Conservation (phyloP, 768 basidiomycete species). For the Mrakia hoshinonis region DNA sequence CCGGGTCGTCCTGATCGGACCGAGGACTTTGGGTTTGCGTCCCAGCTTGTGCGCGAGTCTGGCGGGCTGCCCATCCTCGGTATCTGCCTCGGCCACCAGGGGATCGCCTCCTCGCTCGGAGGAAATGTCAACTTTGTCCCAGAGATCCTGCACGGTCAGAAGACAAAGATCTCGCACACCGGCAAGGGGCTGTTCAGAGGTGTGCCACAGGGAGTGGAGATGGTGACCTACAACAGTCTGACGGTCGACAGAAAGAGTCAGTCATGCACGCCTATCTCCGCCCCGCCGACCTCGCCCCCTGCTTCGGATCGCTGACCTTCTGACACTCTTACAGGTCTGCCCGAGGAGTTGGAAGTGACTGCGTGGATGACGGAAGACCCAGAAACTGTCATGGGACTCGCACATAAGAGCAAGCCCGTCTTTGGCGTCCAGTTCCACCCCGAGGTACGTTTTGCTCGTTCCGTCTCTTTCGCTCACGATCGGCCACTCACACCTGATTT, state of each 20-base stretch:
- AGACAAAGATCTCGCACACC: constrained; percentile 56
- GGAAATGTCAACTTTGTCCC: constrained; percentile 12
- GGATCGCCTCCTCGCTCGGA: constrained; percentile 28
- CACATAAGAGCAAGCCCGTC: constrained; percentile 58
- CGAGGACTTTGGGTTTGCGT: constrained; percentile 24
- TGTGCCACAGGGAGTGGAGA: constrained; percentile 29
- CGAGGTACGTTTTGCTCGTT: constrained; percentile 45
- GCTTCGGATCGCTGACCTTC: neutral
- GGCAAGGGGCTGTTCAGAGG: constrained; percentile 56
- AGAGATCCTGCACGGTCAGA: constrained; percentile 53
- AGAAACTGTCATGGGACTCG: constrained; percentile 62
- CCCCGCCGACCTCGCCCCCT: too few relatives aligned
- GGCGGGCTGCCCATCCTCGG: constrained; percentile 26
- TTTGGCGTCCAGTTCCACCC: constrained; percentile 89
- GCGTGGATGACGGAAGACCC: constrained; percentile 64
- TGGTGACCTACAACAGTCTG: constrained; percentile 29
- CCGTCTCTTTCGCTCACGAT: constrained; percentile 27
- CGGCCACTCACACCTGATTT: neutral
- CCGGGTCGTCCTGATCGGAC: constrained; percentile 39
- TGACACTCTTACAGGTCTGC: constrained; percentile 37
- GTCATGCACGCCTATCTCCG: constrained; percentile 48
- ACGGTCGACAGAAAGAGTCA: constrained; percentile 18
- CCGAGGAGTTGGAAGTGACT: constrained; percentile 53
- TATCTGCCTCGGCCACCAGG: constrained; percentile 29
- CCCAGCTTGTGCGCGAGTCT: constrained; percentile 8